phyloP scores from a whole-genome alignment of 257 asterid genomes.

The Forsythia viridissima region DNA sequence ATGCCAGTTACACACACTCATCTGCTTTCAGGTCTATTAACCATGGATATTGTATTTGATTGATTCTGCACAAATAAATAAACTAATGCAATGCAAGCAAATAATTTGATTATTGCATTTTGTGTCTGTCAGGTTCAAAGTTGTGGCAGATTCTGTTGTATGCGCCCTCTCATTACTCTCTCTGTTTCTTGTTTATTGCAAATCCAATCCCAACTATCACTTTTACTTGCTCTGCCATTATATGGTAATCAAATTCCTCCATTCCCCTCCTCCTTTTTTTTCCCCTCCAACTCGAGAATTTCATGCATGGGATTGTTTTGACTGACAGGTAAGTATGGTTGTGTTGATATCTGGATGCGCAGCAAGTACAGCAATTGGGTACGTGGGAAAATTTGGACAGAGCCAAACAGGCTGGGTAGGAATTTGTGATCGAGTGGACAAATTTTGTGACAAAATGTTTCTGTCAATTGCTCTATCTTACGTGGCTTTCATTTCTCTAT shows the following conservation, averaged over 20 bases:
- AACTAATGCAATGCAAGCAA: too few relatives aligned
- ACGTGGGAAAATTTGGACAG: slow-evolving; percentile 43
- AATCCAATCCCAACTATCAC: slow-evolving; percentile 32
- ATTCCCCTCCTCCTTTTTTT: neutral
- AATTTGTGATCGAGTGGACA: slow-evolving; percentile 36
- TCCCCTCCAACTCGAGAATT: neutral
- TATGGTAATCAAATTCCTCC: slow-evolving; percentile 31
- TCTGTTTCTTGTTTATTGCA: slow-evolving; percentile 19
- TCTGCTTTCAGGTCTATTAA: slow-evolving; percentile 34
- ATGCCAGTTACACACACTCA: slow-evolving; percentile 37
- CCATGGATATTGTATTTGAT: neutral
- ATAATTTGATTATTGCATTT: too few relatives aligned
- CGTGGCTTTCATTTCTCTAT: slow-evolving; percentile 34
- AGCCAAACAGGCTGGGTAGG: slow-evolving; percentile 32
- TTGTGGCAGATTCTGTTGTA: slow-evolving; percentile 32
- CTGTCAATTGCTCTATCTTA: slow-evolving; percentile 32
- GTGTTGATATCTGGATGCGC: slow-evolving; percentile 46
- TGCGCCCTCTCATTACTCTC: slow-evolving; percentile 35
- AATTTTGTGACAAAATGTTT: slow-evolving; percentile 34
- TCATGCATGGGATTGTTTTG: neutral
- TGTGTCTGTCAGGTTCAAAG: slow-evolving; percentile 30
- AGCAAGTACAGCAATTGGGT: slow-evolving; percentile 43
- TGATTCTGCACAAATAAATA: too few relatives aligned
- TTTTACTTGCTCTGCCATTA: slow-evolving; percentile 43
- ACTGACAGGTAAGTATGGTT: slow-evolving; percentile 38